Evolutionary conservation across 192 early-diverging fungal genomes (phyloP), one percentile per base, ranked within the genome.

Genomic region (Coemansia umbellata): DNA sequence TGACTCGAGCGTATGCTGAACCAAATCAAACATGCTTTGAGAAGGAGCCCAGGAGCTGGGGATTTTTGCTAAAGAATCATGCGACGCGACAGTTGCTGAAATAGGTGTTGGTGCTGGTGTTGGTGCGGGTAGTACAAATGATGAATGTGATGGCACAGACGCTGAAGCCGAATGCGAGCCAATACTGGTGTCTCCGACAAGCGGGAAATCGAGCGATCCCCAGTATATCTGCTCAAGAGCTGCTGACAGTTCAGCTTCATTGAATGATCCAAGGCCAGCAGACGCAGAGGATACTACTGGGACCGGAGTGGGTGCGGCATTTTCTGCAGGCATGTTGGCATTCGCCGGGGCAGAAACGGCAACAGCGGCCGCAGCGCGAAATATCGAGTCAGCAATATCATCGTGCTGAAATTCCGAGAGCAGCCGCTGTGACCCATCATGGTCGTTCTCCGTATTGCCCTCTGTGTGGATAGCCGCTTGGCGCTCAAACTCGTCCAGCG

Each of bases 161-260:
- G 39, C 33, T 37, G 39, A 10, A 23, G 28, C 40, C n/a, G 45
- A 27, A 3, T 40, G 48, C 6, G 53, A 18, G 35, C 45, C 40
- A 23, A 57, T 35, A 2, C 36, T 41, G 19, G 55, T 35, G 4
- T 55, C 35, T 30, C 24, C 37, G 21, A 41, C 45, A 14, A 42
- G 28, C 3, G 64, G 64, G 18, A 69, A 42, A 6, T 56, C 55
- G 5, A 69, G 28, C 15, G 67, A 63, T 7, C 50, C 50, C 65
- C 72, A 68, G 57, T 60, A 67, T 30, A 74, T 63, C 45, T 74
- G 72, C 52, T 63, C 65, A 27, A 74, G 57, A 19, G 65, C 72
- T 9, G 65, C 72, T 11, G 72, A 74, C 31, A 74, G 55, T 40
- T 74, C 72, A 0, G 47, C 69, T 43, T 73, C 58, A 17, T 65